Conservation (phyloP, 164 flowering plant species). For the Litsea cubeba region DNA sequence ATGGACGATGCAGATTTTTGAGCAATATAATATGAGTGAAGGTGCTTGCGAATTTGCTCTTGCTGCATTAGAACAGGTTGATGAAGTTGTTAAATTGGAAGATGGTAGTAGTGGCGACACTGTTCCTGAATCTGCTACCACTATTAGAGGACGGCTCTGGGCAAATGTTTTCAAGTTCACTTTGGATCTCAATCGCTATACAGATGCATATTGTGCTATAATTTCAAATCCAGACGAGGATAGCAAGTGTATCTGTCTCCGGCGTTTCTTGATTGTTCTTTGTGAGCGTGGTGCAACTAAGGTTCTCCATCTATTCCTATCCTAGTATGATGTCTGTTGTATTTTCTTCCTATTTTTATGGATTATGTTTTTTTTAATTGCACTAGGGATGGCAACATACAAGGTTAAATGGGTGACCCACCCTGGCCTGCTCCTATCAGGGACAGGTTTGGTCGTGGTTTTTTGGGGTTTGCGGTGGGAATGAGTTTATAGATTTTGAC, state of each 20-base stretch:
- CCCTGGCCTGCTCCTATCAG: too few relatives aligned
- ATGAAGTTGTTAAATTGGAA: constrained; percentile 50
- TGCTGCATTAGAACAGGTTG: constrained; percentile 97
- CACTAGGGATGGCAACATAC: too few relatives aligned
- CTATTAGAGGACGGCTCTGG: constrained; percentile 86
- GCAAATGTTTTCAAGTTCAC: constrained; percentile 89
- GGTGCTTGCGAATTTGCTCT: constrained; percentile 93
- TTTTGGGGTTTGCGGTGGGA: too few relatives aligned
- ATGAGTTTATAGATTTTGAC: too few relatives aligned
- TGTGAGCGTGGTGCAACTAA: constrained; percentile 72
- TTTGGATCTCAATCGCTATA: constrained; percentile 63
- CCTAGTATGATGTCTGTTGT: not conserved
- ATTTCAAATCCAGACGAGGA: constrained; percentile 94
- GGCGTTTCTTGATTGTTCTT: constrained; percentile 91
- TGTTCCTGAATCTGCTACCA: constrained; percentile 48
- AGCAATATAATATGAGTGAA: constrained; percentile 75
- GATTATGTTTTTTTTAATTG: too few relatives aligned
- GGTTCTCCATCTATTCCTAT: constrained; percentile 32
- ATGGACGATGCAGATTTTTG: constrained; percentile 94
- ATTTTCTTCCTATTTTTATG: too few relatives aligned
- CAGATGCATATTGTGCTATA: constrained; percentile 97
- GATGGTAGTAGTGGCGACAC: constrained; percentile 21
- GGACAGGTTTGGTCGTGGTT: too few relatives aligned
- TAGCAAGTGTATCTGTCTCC: constrained; percentile 78
- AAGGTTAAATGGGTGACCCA: too few relatives aligned